Percentiles rank a stretch among this genome's conserved stretches.
Conservation (phyloP, 2,329 filamentous ascomycete species). For the Fusarium clavum region DNA sequence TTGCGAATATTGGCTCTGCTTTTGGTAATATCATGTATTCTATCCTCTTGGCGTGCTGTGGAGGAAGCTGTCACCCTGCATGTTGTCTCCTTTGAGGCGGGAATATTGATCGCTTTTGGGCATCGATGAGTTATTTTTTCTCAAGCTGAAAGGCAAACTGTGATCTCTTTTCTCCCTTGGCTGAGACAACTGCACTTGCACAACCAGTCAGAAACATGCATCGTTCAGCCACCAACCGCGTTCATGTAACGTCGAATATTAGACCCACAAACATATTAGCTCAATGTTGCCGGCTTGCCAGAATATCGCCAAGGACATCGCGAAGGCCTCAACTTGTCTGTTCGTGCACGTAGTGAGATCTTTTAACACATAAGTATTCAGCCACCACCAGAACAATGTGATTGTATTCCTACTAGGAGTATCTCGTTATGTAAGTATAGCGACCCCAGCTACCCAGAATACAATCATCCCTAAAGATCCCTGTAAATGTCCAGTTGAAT, state of each 20-base stretch:
- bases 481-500: background rate
- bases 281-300: background rate
- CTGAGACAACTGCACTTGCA: background rate
- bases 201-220: background rate
- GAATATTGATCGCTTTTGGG: background rate
- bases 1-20: background rate
- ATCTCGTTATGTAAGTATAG: background rate
- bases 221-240: background rate
- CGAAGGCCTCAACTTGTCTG: too few relatives aligned
- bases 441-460: background rate
- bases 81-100: background rate
- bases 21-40: background rate
- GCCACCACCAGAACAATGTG: background rate
- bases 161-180: background rate
- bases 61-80: background rate
- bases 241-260: background rate
- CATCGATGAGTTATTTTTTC: background rate
- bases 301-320: too few relatives aligned
- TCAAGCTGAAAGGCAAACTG: background rate
- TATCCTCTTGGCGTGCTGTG: background rate
- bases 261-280: background rate
- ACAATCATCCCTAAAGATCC: background rate
- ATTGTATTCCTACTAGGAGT: constrained; percentile 3
- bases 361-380: background rate
- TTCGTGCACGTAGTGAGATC: too few relatives aligned